Evolutionary conservation across 2,329 filamentous ascomycete species (phyloP).

Genomic region (Pestalotiopsis sp.): DNA sequence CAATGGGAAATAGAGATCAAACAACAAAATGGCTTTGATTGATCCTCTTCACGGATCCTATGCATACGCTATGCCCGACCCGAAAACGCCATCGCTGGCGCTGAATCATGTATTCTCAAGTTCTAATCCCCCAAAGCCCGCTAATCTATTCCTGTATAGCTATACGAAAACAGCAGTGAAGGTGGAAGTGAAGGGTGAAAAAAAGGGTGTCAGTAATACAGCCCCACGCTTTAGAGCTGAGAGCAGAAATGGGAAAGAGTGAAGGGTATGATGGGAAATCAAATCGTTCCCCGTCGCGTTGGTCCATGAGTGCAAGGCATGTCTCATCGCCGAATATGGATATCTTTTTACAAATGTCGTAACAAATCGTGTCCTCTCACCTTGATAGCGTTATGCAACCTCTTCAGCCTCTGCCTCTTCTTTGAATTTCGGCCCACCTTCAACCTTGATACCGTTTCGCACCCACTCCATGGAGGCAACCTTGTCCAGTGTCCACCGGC

Average conservation of each 20-base stretch:
- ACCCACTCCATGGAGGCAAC: constrained; percentile 80
- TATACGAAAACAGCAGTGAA: not conserved
- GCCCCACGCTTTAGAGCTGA: not conserved
- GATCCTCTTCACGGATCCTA: not conserved
- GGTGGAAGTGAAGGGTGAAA: not conserved
- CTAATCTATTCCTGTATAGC: constrained; percentile 3
- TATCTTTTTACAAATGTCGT: constrained; percentile 4
- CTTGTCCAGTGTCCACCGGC: constrained; percentile 74
- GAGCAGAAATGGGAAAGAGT: not conserved
- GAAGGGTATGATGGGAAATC: not conserved
- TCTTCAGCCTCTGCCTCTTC: constrained; percentile 62
- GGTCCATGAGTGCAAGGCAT: not conserved
- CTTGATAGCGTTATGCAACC: constrained; percentile 38
- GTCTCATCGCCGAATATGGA: not conserved
- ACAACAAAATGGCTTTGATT: not conserved
- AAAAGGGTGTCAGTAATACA: not conserved
- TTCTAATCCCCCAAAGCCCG: not conserved
- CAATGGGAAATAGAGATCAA: not conserved
- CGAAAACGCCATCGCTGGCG: constrained; percentile 9
- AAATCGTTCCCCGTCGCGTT: not conserved
- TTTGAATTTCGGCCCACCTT: constrained; percentile 61
- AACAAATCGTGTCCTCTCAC: constrained; percentile 7
- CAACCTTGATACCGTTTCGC: constrained; percentile 68
- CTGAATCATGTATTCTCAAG: not conserved
- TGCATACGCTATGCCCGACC: not conserved